Evolutionary conservation across 306 rosid species (phyloP), one percentile per base, ranked within the genome.

Genomic region (Gastrolobium bilobum): DNA sequence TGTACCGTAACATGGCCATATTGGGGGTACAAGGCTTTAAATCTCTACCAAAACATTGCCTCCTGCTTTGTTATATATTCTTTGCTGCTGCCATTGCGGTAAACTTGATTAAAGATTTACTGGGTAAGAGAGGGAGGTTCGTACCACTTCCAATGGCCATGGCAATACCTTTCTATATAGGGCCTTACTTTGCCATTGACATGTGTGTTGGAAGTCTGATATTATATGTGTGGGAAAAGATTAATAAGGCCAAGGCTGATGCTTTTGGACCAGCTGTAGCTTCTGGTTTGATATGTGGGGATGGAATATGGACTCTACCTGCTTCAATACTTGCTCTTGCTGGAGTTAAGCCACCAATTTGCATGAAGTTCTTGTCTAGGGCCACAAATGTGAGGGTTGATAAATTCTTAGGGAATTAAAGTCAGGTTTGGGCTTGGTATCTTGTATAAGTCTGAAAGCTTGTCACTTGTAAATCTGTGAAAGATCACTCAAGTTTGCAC

Each of bases 201-300:
- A 87, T 87, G 90, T 84, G 85, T 66, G 78, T 87, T 71, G 90
- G 90, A 82, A 87, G 90, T 73, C 2, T 87, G 53, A 71, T 87
- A 51, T 72, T 87, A 26, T 84, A 70, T 44, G 73, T 84, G 29
- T 84, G 90, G 88, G 83, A 82, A 13, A 84, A 70, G 69, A 8
- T 79, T 40, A 76, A 79, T 79, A 79, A 82, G 75, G 75, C 79
- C 8, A 82, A 87, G 62, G 90, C 88, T 30, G 88, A 87, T 75
- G 86, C 88, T 43, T 84, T 75, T 60, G 90, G 76, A 54, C 83
- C 86, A 15, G 87, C 87, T 53, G 88, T 87, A 4, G 90, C 90
- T 79, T 87, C 85, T 84, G 87, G 90, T 82, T 84, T 87, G 86
- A 87, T 87, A 70, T 84, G 88, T 76, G 90, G 90, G 0, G 88